Percentiles rank a stretch among this genome's conserved stretches.
Evolutionary conservation across 163 green algal species (phyloP).

Genomic region (Volvox carteri): DNA sequence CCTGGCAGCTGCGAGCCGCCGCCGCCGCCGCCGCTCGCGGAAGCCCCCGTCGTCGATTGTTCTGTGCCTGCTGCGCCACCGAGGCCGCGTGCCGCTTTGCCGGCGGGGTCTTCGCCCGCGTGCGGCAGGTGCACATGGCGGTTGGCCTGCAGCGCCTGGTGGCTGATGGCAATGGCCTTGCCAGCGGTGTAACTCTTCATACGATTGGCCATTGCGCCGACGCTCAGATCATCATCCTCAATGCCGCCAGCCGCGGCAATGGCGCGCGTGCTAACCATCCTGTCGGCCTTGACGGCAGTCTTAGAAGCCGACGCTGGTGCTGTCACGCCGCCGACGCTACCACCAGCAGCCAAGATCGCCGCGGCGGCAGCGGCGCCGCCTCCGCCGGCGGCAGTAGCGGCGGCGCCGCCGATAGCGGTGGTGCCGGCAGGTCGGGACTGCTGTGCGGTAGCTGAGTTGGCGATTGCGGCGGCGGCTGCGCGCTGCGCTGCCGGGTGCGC

Average conservation of each 20-base stretch:
- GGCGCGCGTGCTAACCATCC: conserved; percentile 16
- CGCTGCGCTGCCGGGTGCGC: not conserved
- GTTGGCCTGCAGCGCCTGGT: conserved; percentile 54
- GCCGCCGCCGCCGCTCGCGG: not conserved
- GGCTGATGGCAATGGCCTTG: conserved; percentile 51
- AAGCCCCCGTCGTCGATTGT: not conserved
- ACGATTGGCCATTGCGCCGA: not conserved
- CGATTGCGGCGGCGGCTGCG: not conserved
- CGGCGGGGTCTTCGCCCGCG: conserved; percentile 8
- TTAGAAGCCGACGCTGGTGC: conserved; percentile 2
- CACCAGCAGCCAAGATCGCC: not conserved
- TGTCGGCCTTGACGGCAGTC: conserved; percentile 10
- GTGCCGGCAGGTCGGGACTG: not conserved
- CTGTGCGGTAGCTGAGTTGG: not conserved
- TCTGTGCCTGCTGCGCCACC: not conserved
- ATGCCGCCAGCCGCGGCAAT: conserved; percentile 38
- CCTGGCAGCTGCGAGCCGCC: conserved; percentile 2
- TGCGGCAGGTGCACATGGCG: conserved; percentile 51
- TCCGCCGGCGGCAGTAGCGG: too few relatives aligned
- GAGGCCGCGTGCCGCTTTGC: not conserved
- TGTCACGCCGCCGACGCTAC: not conserved
- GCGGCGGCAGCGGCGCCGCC: not conserved
- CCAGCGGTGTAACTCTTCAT: conserved; percentile 55
- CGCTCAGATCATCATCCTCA: conserved; percentile 45
- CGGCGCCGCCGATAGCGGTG: not conserved